phyloP scores from a whole-genome alignment of 164 flowering plant species.

The Macadamia integrifolia region DNA sequence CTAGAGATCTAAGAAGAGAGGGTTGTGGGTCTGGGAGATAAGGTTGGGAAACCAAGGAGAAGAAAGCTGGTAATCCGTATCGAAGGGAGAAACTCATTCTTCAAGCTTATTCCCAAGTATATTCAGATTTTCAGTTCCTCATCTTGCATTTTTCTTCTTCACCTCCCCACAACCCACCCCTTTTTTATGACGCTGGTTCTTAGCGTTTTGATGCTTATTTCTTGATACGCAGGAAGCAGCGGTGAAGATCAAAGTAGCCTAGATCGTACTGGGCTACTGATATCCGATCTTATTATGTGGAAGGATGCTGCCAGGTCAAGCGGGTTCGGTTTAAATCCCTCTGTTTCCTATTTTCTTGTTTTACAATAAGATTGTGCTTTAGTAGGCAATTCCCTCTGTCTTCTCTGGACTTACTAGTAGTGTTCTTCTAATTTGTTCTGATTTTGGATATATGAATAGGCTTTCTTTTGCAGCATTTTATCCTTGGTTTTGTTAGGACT shows the following conservation, averaged over 20 bases:
- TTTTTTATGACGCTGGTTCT: conserved; percentile 7
- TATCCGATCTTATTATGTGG: conserved; percentile 80
- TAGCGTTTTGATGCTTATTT: conserved; percentile 7
- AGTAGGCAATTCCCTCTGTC: conserved; percentile 32
- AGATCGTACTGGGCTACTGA: conserved; percentile 38
- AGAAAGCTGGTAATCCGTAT: conserved; percentile 37
- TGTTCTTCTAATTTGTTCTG: background rate
- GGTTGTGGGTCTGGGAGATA: conserved; percentile 49
- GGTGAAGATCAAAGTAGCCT: conserved; percentile 32
- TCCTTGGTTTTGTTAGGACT: conserved; percentile 53
- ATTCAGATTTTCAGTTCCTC: conserved; percentile 2
- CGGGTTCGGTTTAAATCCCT: conserved; percentile 86
- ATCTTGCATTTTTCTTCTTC: background rate
- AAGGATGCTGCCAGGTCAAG: conserved; percentile 78
- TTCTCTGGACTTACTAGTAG: background rate
- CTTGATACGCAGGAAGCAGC: conserved; percentile 15
- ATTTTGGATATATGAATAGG: background rate
- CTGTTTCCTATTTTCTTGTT: conserved; percentile 80
- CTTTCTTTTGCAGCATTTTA: conserved; percentile 51
- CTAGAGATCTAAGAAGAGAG: conserved; percentile 50
- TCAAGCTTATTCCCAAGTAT: conserved; percentile 38
- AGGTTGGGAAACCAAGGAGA: conserved; percentile 43
- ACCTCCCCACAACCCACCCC: conserved; percentile 1
- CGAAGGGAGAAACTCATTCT: conserved; percentile 57
- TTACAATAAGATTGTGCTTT: conserved; percentile 52